phyloP scores from a whole-genome alignment of 192 early-diverging fungal species.

The Coemansia sp. region DNA sequence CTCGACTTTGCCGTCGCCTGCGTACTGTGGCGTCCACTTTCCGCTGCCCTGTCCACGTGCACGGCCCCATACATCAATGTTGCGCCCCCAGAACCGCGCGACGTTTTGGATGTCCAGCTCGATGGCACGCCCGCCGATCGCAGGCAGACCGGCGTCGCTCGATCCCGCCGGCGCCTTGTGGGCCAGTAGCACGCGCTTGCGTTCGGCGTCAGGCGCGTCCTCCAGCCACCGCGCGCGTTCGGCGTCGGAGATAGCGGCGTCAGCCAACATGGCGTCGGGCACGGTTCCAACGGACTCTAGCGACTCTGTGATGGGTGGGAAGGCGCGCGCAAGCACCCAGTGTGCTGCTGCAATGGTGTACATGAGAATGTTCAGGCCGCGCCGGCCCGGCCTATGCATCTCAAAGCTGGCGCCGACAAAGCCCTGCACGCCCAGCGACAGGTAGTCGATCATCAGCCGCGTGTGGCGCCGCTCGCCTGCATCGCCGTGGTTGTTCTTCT shows the following conservation, averaged over 20 bases:
- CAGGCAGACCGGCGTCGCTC: conserved; percentile 49
- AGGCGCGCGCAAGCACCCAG: conserved; percentile 61
- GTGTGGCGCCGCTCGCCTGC: conserved; percentile 48
- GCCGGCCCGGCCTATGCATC: conserved; percentile 61
- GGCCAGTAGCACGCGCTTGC: conserved; percentile 38
- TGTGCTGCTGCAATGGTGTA: conserved; percentile 62
- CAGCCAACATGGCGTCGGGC: conserved; percentile 49
- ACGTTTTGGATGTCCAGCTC: conserved; percentile 74
- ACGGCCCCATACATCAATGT: conserved; percentile 68
- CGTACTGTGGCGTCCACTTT: conserved; percentile 67
- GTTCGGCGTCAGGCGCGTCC: conserved; percentile 20
- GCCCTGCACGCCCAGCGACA: conserved; percentile 71
- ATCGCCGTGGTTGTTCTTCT: conserved; percentile 49
- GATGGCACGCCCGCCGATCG: conserved; percentile 59
- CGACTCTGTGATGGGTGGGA: conserved; percentile 60
- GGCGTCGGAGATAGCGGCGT: conserved; percentile 35
- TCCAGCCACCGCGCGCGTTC: conserved; percentile 39
- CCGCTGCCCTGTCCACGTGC: conserved; percentile 49
- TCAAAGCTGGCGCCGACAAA: conserved; percentile 71
- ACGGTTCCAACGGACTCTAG: conserved; percentile 59
- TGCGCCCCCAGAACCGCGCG: conserved; percentile 67
- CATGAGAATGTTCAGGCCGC: conserved; percentile 62
- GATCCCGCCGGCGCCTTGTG: conserved; percentile 35
- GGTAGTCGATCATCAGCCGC: conserved; percentile 69
- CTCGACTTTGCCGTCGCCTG: conserved; percentile 67